A percentile compares a stretch with the other conserved stretches of the same genome.
Conservation (phyloP, 1,284 basidiomycete genomes). For the Puccinia novopanici region DNA sequence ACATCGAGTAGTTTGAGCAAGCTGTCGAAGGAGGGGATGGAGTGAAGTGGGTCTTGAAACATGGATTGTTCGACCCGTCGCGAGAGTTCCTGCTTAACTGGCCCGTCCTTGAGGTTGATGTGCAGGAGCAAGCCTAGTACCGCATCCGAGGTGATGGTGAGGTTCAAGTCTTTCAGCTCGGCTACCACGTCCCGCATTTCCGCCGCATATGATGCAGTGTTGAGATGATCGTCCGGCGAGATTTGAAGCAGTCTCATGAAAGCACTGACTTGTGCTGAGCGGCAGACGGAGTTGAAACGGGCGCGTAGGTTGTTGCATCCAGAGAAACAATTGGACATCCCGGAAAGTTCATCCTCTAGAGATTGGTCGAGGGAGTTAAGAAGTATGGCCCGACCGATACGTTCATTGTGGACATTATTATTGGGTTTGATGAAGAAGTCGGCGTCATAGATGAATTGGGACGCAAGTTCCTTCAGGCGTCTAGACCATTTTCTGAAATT, state of each 20-base stretch:
- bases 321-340: not conserved
- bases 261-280: not conserved
- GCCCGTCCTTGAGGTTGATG: not conserved
- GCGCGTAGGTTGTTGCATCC: not conserved
- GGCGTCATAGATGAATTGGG: not conserved
- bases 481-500: not conserved
- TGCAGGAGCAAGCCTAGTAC: not conserved
- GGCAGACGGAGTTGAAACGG: not conserved
- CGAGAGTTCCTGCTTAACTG: not conserved
- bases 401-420: not conserved
- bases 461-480: not conserved
- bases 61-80: not conserved
- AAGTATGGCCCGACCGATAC: not conserved
- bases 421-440: not conserved
- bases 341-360: not conserved
- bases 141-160: not conserved
- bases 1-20: too few species aligned
- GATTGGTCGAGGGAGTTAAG: not conserved
- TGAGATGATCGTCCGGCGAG: not conserved
- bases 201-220: not conserved
- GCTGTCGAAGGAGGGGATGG: too few species aligned
- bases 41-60: too few species aligned
- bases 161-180: not conserved
- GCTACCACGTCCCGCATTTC: not conserved
- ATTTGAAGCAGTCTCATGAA: not conserved